phyloP scores from a whole-genome alignment of 2,329 filamentous ascomycete species.

The Fusarium tjaetaba region DNA sequence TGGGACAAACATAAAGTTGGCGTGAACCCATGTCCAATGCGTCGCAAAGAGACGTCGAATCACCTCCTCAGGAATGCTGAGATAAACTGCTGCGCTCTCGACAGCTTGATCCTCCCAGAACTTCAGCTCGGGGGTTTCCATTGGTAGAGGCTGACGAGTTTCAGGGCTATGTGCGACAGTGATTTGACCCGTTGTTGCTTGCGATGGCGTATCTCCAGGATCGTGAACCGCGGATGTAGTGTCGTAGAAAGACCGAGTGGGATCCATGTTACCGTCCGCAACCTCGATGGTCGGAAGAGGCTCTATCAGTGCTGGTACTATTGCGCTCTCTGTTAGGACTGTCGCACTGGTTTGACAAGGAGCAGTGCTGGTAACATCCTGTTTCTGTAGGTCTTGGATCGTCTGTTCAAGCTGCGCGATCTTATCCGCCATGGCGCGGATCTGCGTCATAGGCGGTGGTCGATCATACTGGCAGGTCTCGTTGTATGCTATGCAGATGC shows the following conservation, averaged over 20 bases:
- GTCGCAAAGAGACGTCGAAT: not conserved
- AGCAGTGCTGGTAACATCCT: accelerated
- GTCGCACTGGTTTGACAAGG: accelerated
- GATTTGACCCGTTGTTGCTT: not conserved
- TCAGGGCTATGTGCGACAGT: not conserved
- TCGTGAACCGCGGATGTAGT: not conserved
- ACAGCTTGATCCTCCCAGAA: not conserved
- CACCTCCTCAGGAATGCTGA: not conserved
- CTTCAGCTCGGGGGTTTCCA: not conserved
- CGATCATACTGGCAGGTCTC: not conserved
- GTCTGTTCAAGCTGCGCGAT: not conserved
- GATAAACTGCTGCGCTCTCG: not conserved
- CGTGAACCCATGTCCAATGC: constrained; percentile 1
- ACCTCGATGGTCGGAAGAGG: not conserved
- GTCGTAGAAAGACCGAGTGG: not conserved
- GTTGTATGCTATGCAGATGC: not conserved
- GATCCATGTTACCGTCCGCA: not conserved
- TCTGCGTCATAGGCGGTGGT: not conserved
- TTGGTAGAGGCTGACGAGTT: not conserved
- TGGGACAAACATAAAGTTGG: not conserved
- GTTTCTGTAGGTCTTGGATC: not conserved
- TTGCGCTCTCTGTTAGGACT: accelerated
- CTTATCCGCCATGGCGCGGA: not conserved
- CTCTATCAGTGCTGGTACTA: accelerated
- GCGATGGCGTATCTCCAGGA: not conserved